These are phyloP conservation scores for Monilinia laxa DNA, from an alignment of 2,329 filamentous ascomycete genomes.

Conservation along the genomic window DNA sequence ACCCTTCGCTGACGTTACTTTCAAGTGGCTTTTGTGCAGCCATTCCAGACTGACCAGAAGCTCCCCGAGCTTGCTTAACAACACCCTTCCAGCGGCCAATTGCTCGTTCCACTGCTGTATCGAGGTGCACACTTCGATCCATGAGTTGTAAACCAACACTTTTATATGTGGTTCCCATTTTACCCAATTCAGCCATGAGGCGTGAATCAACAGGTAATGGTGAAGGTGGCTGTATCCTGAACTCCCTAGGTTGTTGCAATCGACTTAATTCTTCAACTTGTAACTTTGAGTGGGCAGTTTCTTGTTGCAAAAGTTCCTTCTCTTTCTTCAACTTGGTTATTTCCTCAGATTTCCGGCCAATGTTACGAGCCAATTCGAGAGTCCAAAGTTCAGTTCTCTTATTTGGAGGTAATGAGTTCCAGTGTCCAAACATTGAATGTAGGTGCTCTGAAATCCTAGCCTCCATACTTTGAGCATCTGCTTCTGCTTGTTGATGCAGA, in stretches of 20 bases:
- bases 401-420: slow-evolving; percentile 62
- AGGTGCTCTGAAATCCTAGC: slow-evolving; percentile 72
- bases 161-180: slow-evolving; percentile 46
- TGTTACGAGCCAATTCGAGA: slow-evolving; percentile 59
- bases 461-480: slow-evolving; percentile 52
- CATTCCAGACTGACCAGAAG: slow-evolving; percentile 44
- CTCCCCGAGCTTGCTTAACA: slow-evolving; percentile 51
- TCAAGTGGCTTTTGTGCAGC: slow-evolving; percentile 50
- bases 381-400: slow-evolving; percentile 60
- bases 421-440: slow-evolving; percentile 73
- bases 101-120: slow-evolving; percentile 51
- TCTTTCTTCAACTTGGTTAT: slow-evolving; percentile 52
- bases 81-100: slow-evolving; percentile 64
- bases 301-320: slow-evolving; percentile 49
- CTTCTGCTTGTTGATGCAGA: slow-evolving; percentile 39
- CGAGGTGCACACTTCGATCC: slow-evolving; percentile 54
- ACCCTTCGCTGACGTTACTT: slow-evolving; percentile 26
- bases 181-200: slow-evolving; percentile 49
- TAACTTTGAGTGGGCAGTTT: slow-evolving; percentile 55
- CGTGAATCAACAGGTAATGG: slow-evolving; percentile 54
- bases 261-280: slow-evolving; percentile 61
- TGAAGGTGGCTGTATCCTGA: slow-evolving; percentile 52
- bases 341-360: slow-evolving; percentile 55
- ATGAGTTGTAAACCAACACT: slow-evolving; percentile 50
- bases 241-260: slow-evolving; percentile 60